Evolutionary conservation across 2,329 filamentous ascomycete species (phyloP), one percentile per base, ranked within the genome.

Genomic region (Apiospora sp.): DNA sequence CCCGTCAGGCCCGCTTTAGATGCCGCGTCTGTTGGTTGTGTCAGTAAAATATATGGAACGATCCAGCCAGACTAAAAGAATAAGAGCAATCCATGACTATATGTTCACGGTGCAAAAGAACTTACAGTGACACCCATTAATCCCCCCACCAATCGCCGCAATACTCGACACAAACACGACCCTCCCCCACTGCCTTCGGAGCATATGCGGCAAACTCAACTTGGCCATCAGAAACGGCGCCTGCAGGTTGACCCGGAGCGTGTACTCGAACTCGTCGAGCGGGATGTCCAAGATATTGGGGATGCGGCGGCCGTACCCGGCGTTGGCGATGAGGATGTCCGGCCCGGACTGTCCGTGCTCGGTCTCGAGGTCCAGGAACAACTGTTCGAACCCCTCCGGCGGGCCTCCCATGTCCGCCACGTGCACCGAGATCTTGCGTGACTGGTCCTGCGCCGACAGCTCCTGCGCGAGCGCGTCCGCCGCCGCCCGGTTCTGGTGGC

Each of bases 241-340:
- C 48, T 89, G 85, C 58, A 92, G 82, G 78, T 92, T 93, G 72
- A 92, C 85, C 72, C 85, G 87, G 67, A 92, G 82, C 5, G 88
- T 92, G 77, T 88, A 83, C 77, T 92, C 90, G 78, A 91, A 92
- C 78, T 92, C 90, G 70, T 90, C 89, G 34, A 92, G 79, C 8
- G 86, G 84, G 73, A 92, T 92, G 72, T 92, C 90, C 77, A 86
- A 83, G 68, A 90, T 85, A 68, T 83, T 79, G 3, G 82, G 82
- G 72, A 91, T 87, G n/a, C 90, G 85, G 77, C 90, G 90, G 54
- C 91, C 91, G 75, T 91, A 87, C 0, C 91, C 91, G 1, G 92
- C 92, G 77, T 93, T 93, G 13, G 88, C 89, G 37, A 93, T 80
- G 3, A 93, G 82, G 30, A 93, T 92, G 76, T 92, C 89, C 0